Conservation (phyloP, 305 asterid species). For the Withania somnifera region DNA sequence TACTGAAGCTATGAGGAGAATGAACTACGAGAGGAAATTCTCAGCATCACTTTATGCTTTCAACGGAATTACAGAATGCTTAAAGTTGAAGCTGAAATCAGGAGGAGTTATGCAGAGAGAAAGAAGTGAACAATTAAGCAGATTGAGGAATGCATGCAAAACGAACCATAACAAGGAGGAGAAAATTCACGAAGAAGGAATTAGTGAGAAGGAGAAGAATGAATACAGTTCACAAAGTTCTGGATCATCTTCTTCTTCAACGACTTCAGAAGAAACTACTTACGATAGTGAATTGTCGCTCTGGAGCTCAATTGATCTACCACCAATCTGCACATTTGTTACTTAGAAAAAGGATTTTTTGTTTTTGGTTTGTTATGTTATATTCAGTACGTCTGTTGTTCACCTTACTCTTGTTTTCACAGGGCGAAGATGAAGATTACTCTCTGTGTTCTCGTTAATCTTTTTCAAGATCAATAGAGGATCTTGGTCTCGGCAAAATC, state of each 20-base stretch:
- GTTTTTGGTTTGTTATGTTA: neutral
- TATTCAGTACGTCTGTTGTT: neutral
- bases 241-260: neutral
- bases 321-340: conserved; percentile 46
- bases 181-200: neutral
- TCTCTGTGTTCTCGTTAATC: neutral
- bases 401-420: neutral
- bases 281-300: conserved; percentile 38
- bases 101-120: conserved; percentile 16
- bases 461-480: neutral
- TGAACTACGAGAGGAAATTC: conserved; percentile 64
- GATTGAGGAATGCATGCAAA: conserved; percentile 43
- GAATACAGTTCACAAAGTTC: neutral
- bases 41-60: conserved; percentile 72
- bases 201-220: conserved; percentile 8
- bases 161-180: conserved; percentile 20
- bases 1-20: conserved; percentile 55
- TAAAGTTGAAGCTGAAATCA: conserved; percentile 37
- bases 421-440: neutral
- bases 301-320: conserved; percentile 70
- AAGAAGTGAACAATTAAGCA: conserved; percentile 36
- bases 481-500: neutral
- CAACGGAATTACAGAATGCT: conserved; percentile 60
- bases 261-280: neutral
- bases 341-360: conserved; percentile 1